Base-by-base conservation (phyloP, 2,329 filamentous ascomycete species). In the Beauveria scarabaeidicola region DNA sequence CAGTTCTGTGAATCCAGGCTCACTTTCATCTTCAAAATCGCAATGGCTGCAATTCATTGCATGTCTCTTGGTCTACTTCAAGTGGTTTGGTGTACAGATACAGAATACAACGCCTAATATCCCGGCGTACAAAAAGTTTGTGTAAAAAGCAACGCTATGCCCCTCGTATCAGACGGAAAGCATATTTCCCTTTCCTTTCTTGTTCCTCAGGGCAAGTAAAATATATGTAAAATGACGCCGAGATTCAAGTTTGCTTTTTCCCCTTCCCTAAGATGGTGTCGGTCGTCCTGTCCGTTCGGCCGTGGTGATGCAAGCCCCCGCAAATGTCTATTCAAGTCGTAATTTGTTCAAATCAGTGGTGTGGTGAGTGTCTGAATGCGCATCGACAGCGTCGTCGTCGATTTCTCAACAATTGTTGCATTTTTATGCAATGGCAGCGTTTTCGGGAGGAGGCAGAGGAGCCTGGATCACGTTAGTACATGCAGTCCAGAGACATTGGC, bases 401-500 rank as follows among this genome's bases (percentile, higher is more conserved):
- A 21, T 41, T 25, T 40, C n/a, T 19, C 2, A 19, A 40, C 19
- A 23, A 15, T 38, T 29, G 13, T 27, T 38, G 27, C 38, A 36
- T 61, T 63, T 71, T 63, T 71, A 74, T 32, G 70, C 72, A 40
- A 74, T 61, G 8, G 65, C 68, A 38, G 66, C 58, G 58, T 64
- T 66, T 13, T 59, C 59, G 29, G 72, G 69, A 40, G 72, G 72
- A 17, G 71, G 69, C 57, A 67, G 64, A 7, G 70, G 69, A 51
- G n/a, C 36, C 47, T 62, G 13, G 2, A 36, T 15, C 47, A 15
- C 9, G 61, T 68, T 60, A 69, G 40, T 9, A n/a, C 40, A 41
- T 10, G 17, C 40, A 3, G 36, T 10, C 11, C 32, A 13, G 23
- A 8, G 11, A 9, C 27, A 10, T 17, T 13, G 29, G 9, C 5